phyloP scores from a whole-genome alignment of 768 basidiomycete genomes.

The Tylopilus balloui region DNA sequence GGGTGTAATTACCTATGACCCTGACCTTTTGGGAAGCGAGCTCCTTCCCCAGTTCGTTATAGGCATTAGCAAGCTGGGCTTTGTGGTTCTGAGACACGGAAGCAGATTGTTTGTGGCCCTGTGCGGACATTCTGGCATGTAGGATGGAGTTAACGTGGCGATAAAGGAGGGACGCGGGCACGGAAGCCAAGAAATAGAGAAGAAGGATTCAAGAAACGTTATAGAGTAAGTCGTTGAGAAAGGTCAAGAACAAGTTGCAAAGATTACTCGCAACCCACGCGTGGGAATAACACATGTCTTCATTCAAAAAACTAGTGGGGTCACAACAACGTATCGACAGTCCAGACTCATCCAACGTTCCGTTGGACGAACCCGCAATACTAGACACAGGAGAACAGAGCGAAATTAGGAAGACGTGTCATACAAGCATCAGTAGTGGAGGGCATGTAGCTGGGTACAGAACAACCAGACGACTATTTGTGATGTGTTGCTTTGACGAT shows the following conservation, averaged over 20 bases:
- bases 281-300: constrained; percentile 31
- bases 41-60: constrained; percentile 96
- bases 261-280: neutral
- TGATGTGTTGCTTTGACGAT: constrained; percentile 78
- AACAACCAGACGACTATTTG: constrained; percentile 29
- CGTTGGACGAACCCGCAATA: constrained; percentile 13
- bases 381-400: constrained; percentile 20
- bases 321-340: constrained; percentile 22
- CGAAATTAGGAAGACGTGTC: constrained; percentile 30
- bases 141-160: constrained; percentile 26
- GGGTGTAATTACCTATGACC: constrained; percentile 91
- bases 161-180: constrained; percentile 36
- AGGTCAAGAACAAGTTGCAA: constrained; percentile 15
- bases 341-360: constrained; percentile 18
- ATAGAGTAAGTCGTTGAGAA: constrained; percentile 5
- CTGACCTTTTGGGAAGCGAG: constrained; percentile 86
- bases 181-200: constrained; percentile 26
- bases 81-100: constrained; percentile 73
- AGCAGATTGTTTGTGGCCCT: constrained; percentile 56
- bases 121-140: constrained; percentile 42
- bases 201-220: constrained; percentile 18
- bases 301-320: constrained; percentile 5
- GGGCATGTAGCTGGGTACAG: neutral
- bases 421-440: constrained; percentile 30
- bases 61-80: constrained; percentile 89